These are phyloP conservation scores for Hymenotorrendiella dingleyae DNA, from an alignment of 2,329 filamentous ascomycete genomes.

Conservation along the genomic window DNA sequence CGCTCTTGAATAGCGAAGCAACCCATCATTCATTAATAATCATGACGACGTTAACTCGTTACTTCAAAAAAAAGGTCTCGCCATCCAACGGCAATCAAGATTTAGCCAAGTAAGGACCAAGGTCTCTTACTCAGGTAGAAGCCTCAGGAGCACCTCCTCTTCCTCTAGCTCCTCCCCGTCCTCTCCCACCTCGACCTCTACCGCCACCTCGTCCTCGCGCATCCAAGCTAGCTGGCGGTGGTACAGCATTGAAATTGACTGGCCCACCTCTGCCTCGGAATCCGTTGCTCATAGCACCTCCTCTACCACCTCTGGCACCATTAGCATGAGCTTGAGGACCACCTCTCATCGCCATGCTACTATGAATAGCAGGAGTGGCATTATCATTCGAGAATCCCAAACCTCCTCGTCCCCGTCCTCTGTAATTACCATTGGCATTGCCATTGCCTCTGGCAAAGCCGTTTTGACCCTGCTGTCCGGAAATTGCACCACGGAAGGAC, in stretches of 20 bases:
- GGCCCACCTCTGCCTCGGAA: slow-evolving; percentile 17
- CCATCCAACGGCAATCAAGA: slow-evolving; percentile 2
- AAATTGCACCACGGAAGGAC: slow-evolving; percentile 51
- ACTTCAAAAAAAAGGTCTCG: not conserved
- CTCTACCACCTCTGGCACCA: slow-evolving; percentile 21
- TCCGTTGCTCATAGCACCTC: slow-evolving; percentile 16
- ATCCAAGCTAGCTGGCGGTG: slow-evolving; percentile 54
- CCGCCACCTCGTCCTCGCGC: slow-evolving; percentile 30
- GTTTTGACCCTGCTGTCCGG: slow-evolving; percentile 37
- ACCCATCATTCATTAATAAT: slow-evolving; percentile 4
- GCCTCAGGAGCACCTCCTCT: slow-evolving; percentile 15
- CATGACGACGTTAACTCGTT: slow-evolving; percentile 3
- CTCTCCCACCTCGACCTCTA: slow-evolving; percentile 28
- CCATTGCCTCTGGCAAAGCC: slow-evolving; percentile 37
- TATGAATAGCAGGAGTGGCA: slow-evolving; percentile 22
- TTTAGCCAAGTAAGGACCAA: slow-evolving; percentile 1
- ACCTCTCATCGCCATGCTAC: slow-evolving; percentile 21
- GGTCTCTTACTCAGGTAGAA: slow-evolving; percentile 6
- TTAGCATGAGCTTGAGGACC: slow-evolving; percentile 10
- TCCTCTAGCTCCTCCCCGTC: slow-evolving; percentile 20
- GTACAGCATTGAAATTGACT: slow-evolving; percentile 46
- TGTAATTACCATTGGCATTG: slow-evolving; percentile 34
- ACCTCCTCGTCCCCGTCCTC: slow-evolving; percentile 32
- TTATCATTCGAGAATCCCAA: slow-evolving; percentile 18
- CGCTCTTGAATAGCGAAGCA: not conserved